Evolutionary conservation across 805 yeast genomes (phyloP), one percentile per base, ranked within the genome.

Genomic region (Cyberlindnera mycetangii): DNA sequence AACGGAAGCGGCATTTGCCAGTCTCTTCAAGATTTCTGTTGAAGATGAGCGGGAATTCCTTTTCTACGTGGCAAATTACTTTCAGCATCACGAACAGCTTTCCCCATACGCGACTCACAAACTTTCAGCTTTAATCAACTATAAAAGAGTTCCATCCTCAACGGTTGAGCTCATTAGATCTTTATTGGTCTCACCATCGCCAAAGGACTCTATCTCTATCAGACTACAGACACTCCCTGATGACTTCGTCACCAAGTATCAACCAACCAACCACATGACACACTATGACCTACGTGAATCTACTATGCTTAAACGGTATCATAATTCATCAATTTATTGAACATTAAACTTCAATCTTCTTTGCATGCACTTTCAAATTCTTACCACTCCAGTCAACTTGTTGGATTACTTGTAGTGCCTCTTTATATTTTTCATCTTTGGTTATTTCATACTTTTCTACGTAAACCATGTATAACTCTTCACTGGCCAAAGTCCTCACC

Each of bases 401-500:
- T 2, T 40, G 36, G 15, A 58, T 43, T 1, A 46, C 10, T 6
- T 39, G 16, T 32, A 54, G 15, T 7, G 53, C 57, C 9, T 41
- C 41, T 10, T 32, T 39, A 22, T 55, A 54, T 49, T 66, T 74
- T 41, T 67, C 64, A 24, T 36, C 46, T 5, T 59, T 64, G 12
- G 62, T 56, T 20, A 61, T 54, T 27, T 66, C 68, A 32, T 57
- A 58, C 32, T 25, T 40, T 39, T 68, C 71, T 30, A 54, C 62
- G 32, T 56, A 55, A 5, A 65, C 51, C 41, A 68, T 74, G 47
- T 63, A 74, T 7, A 77, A 42, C 21, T 67, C 69, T 38, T 75
- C 78, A 11, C 72, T 64, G 0, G 76, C 71, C 41, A 65, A 30
- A 4, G 48, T 47, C 1, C 79, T 59, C 1, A 71, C 68, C 22